phyloP scores from a whole-genome alignment of 306 rosid genomes.

The Glycine tomentella region DNA sequence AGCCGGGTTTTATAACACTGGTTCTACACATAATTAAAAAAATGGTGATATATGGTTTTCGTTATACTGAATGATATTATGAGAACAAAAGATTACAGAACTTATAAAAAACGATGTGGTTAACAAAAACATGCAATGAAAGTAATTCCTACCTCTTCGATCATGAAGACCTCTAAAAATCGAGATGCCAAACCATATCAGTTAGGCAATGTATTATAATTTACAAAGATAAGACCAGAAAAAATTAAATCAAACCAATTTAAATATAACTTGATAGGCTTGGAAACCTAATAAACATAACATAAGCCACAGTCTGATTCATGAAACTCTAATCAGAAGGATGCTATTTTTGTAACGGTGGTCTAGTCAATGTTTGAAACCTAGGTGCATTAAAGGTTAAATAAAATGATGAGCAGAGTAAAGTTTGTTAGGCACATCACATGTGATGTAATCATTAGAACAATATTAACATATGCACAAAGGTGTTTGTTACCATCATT shows the following conservation, averaged over 20 bases:
- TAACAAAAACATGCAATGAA: neutral
- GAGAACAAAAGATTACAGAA: neutral
- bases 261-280: neutral
- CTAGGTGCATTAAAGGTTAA: neutral
- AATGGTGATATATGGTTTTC: too few species aligned
- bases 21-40: too few species aligned
- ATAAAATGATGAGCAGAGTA: slow-evolving; percentile 20
- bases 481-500: slow-evolving; percentile 6
- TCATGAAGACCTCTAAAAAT: neutral
- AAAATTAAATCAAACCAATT: neutral
- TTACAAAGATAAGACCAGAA: slow-evolving; percentile 3
- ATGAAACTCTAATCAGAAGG: neutral
- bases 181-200: neutral
- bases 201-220: neutral
- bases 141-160: neutral
- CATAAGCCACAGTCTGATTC: neutral
- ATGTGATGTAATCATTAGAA: slow-evolving; percentile 6
- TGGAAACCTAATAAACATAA: neutral
- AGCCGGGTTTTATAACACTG: too few species aligned
- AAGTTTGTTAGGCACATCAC: slow-evolving; percentile 28
- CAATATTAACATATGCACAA: slow-evolving; percentile 36
- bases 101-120: neutral
- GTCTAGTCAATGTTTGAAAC: neutral
- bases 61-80: neutral
- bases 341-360: slow-evolving; percentile 12